Conservation (phyloP, 2,329 filamentous ascomycete genomes). For the Epicoccum nigrum region DNA sequence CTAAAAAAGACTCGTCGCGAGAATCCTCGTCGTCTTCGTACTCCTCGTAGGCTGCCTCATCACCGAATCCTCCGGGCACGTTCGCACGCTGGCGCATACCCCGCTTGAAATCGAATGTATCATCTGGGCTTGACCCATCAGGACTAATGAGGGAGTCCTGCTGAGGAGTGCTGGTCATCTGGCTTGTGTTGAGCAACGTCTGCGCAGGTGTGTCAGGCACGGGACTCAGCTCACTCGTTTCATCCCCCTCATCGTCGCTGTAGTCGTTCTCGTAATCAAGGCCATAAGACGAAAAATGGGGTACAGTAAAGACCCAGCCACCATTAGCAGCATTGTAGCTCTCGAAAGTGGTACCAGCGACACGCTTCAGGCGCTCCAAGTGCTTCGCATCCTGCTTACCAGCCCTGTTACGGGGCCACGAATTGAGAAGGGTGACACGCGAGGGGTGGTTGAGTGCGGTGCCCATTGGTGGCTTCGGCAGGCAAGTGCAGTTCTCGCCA, state of each 20-base stretch:
- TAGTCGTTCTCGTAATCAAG: slow-evolving; percentile 71
- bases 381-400: slow-evolving; percentile 79
- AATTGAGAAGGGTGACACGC: slow-evolving; percentile 85
- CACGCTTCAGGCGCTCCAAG: slow-evolving; percentile 77
- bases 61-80: slow-evolving; percentile 82
- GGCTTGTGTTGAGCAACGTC: slow-evolving; percentile 35
- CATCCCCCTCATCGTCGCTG: slow-evolving; percentile 66
- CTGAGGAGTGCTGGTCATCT: slow-evolving; percentile 43
- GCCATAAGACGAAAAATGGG: slow-evolving; percentile 95
- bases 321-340: slow-evolving; percentile 80
- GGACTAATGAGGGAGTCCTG: slow-evolving; percentile 49
- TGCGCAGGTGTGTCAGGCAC: slow-evolving; percentile 54
- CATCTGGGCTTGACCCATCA: slow-evolving; percentile 54
- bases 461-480: slow-evolving; percentile 80
- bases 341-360: slow-evolving; percentile 81
- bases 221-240: slow-evolving; percentile 48
- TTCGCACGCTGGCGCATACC: slow-evolving; percentile 54
- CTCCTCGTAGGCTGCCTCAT: slow-evolving; percentile 59
- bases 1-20: slow-evolving; percentile 80
- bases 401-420: slow-evolving; percentile 80
- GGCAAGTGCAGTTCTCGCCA: slow-evolving; percentile 52
- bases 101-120: slow-evolving; percentile 63
- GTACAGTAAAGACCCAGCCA: slow-evolving; percentile 89
- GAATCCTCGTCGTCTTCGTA: slow-evolving; percentile 59
- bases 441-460: slow-evolving; percentile 92